A percentile compares a stretch with the other conserved stretches of the same genome.
These are phyloP conservation scores for Dentipellis fragilis DNA, from an alignment of 768 basidiomycete species.

Conservation along the genomic window DNA sequence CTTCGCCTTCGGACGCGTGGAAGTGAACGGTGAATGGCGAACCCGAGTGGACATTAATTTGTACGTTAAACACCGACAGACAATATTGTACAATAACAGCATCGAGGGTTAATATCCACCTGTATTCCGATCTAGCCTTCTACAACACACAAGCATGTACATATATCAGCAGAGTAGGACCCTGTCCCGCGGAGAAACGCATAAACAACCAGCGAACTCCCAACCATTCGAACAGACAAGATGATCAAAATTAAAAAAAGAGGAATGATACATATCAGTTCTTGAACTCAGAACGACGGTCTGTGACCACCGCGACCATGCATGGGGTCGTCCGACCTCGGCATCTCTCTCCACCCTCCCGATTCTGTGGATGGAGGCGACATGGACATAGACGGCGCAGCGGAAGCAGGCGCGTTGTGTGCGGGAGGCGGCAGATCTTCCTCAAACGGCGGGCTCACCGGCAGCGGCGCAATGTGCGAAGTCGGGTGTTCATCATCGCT, in stretches of 20 bases:
- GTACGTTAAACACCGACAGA: neutral
- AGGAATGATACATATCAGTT: no score
- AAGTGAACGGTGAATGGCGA: no score
- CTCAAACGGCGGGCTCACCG: slow-evolving; percentile 27
- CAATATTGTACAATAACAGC: no score
- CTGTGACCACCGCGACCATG: neutral
- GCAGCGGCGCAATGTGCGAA: slow-evolving; percentile 26
- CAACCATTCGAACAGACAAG: no score
- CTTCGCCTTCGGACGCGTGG: neutral
- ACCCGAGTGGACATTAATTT: no score
- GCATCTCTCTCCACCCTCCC: slow-evolving; percentile 2
- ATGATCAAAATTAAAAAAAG: no score
- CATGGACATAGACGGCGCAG: neutral
- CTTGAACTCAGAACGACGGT: neutral
- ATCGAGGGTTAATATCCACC: neutral
- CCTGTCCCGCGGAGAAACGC: no score
- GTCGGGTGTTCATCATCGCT: slow-evolving; percentile 21
- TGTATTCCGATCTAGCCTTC: neutral
- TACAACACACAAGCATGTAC: neutral
- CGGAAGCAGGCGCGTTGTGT: slow-evolving; percentile 7
- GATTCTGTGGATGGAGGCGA: slow-evolving; percentile 13
- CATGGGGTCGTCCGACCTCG: neutral
- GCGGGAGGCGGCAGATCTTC: slow-evolving; percentile 13
- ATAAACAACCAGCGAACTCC: no score
- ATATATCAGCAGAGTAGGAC: no score